Evolutionary conservation across 345 rosid genomes (phyloP), one percentile per base, ranked within the genome.

Genomic region (Euphorbia lathyris): DNA sequence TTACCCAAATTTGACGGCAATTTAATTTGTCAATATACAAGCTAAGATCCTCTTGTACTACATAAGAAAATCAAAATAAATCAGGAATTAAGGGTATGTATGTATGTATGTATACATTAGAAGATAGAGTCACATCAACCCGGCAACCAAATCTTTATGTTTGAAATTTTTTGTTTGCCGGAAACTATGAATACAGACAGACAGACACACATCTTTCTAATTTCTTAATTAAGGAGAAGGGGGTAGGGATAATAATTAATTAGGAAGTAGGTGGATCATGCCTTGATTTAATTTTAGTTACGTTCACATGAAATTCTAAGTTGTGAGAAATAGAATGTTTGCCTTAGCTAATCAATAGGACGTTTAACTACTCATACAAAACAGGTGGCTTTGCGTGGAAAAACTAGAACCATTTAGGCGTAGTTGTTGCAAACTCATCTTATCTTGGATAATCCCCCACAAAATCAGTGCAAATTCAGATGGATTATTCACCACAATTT

Each of bases 131-230:
- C 76, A 72, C 77, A 67, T 83, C 87, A 65, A 6, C 40, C 82
- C 81, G 77, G 80, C 81, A 67, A 79, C 83, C 61, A 81, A 81
- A 79, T 79, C 87, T 74, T 53, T 20, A 48, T 19, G 20, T 66
- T 81, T 77, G 77, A 84, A 61, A 61, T 69, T 42, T 22, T 58
- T 68, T 70, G 53, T 34, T 63, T 10, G 48, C 72, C 40, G 19
- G 60, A 42, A 51, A 53, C 57, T 50, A 71, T 19, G 19, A 12
- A 9, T 19, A n/a, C 50, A 55, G 16, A 42, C 20, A 29, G 0
- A 22, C 16, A n/a, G n/a, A n/a, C n/a, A n/a, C n/a, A n/a, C n/a
- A n/a, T n/a, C n/a, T n/a, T n/a, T n/a, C n/a, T n/a, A n/a, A n/a
- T n/a, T n/a, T n/a, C n/a, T n/a, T n/a, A n/a, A n/a, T n/a, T n/a